Percentiles rank a stretch among this genome's conserved stretches.
These are phyloP conservation scores for Castanospermum australe DNA, from an alignment of 306 rosid species.

Conservation along the genomic window DNA sequence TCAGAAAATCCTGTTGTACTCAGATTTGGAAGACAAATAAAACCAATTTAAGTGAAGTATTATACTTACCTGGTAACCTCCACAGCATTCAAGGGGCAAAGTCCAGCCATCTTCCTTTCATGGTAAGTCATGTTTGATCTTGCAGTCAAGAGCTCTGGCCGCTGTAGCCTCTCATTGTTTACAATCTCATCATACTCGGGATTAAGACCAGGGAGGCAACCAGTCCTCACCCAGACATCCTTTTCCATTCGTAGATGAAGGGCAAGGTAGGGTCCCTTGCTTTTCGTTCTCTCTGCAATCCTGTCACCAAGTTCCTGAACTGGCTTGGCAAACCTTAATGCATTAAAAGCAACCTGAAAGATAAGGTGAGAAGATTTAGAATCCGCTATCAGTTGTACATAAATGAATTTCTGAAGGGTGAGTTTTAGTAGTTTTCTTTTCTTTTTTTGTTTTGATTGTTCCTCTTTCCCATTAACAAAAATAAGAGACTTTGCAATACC, in stretches of 20 bases:
- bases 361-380: slow-evolving; percentile 14
- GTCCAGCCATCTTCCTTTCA: slow-evolving; percentile 89
- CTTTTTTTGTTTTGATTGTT: neutral
- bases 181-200: slow-evolving; percentile 68
- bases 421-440: neutral
- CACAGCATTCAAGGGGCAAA: slow-evolving; percentile 84
- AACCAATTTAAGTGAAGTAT: neutral
- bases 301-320: slow-evolving; percentile 75
- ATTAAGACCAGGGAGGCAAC: slow-evolving; percentile 90
- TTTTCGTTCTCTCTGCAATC: slow-evolving; percentile 75
- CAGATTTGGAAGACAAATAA: neutral
- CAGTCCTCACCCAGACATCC: slow-evolving; percentile 99
- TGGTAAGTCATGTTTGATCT: slow-evolving; percentile 90
- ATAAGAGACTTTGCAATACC: slow-evolving; percentile 41
- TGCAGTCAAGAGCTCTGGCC: slow-evolving; percentile 88
- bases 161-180: slow-evolving; percentile 62
- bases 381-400: slow-evolving; percentile 1
- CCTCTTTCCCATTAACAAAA: neutral
- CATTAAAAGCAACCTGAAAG: slow-evolving; percentile 91
- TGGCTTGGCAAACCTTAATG: slow-evolving; percentile 85
- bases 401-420: neutral
- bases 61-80: slow-evolving; percentile 74
- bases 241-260: slow-evolving; percentile 95
- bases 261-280: slow-evolving; percentile 92
- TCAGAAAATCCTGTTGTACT: neutral